phyloP scores from a whole-genome alignment of 75 land plant species.

The Azolla pinnata region DNA sequence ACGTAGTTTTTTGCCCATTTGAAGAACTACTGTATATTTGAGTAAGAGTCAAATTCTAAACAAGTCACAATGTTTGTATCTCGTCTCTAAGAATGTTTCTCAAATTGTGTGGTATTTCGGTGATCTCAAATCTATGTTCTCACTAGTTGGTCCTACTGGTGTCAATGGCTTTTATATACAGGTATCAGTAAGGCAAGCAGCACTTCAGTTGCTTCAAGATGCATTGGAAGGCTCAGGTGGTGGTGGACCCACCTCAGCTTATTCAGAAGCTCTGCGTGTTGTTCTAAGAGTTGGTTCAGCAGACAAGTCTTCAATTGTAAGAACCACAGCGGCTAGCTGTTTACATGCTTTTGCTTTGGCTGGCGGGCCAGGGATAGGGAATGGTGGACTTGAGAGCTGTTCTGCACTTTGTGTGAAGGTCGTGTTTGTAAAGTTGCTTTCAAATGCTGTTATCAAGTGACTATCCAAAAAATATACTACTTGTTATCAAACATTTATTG shows the following conservation, averaged over 20 bases:
- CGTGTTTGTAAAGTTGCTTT: constrained; percentile 1
- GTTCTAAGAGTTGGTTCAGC: constrained; percentile 52
- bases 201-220: constrained; percentile 76
- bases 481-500: not conserved
- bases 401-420: constrained; percentile 79
- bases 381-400: constrained; percentile 61
- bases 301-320: constrained; percentile 72
- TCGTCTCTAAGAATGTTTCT: no score
- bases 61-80: no score
- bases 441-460: not conserved
- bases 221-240: constrained; percentile 89
- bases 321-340: constrained; percentile 85
- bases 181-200: constrained; percentile 87
- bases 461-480: not conserved
- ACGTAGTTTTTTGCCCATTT: not conserved
- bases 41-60: not conserved
- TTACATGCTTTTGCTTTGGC: constrained; percentile 69
- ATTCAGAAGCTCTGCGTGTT: constrained; percentile 73
- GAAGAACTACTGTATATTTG: not conserved
- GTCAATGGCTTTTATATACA: constrained; percentile 19
- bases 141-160: no score
- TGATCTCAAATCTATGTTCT: no score
- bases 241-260: constrained; percentile 64
- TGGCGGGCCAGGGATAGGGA: constrained; percentile 89
- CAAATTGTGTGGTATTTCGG: no score